phyloP scores from a whole-genome alignment of 2,329 filamentous ascomycete species.

The Fonsecaea multimorphosa region DNA sequence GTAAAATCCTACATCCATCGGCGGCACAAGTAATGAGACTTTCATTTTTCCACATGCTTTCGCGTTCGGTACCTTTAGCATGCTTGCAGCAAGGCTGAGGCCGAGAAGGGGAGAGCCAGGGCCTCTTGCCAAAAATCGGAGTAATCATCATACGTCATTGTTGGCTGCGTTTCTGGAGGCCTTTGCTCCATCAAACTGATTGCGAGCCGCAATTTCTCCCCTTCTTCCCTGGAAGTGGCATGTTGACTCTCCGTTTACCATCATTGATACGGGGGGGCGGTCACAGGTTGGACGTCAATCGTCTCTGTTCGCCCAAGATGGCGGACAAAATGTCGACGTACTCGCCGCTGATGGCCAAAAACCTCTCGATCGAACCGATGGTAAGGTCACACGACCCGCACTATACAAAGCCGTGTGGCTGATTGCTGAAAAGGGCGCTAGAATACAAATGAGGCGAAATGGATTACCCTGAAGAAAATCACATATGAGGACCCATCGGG shows the following conservation, averaged over 20 bases:
- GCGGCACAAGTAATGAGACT: not conserved
- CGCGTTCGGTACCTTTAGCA: not conserved
- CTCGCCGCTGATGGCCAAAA: conserved; percentile 37
- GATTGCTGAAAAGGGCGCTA: conserved; percentile 72
- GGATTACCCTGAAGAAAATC: conserved; percentile 51
- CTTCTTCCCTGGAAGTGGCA: not conserved
- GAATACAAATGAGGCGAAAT: conserved; percentile 54
- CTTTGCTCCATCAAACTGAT: not conserved
- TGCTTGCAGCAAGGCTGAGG: not conserved
- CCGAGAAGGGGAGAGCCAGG: not conserved
- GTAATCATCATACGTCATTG: conserved; percentile 3
- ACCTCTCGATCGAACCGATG: conserved; percentile 35
- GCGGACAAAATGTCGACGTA: conserved; percentile 38
- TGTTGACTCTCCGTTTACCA: not conserved
- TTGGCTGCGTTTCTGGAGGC: not conserved
- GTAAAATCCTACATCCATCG: not conserved
- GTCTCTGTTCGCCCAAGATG: conserved; percentile 22
- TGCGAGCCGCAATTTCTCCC: not conserved
- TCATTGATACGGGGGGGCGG: not conserved
- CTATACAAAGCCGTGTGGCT: conserved; percentile 12
- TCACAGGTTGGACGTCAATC: not conserved
- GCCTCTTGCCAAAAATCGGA: not conserved
- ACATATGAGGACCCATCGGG: conserved; percentile 53
- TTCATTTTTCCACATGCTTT: not conserved
- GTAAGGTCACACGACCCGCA: conserved; percentile 17